Evolutionary conservation across 2,329 filamentous ascomycete genomes (phyloP), one percentile per base, ranked within the genome.

Genomic region (Beauveria sp.): DNA sequence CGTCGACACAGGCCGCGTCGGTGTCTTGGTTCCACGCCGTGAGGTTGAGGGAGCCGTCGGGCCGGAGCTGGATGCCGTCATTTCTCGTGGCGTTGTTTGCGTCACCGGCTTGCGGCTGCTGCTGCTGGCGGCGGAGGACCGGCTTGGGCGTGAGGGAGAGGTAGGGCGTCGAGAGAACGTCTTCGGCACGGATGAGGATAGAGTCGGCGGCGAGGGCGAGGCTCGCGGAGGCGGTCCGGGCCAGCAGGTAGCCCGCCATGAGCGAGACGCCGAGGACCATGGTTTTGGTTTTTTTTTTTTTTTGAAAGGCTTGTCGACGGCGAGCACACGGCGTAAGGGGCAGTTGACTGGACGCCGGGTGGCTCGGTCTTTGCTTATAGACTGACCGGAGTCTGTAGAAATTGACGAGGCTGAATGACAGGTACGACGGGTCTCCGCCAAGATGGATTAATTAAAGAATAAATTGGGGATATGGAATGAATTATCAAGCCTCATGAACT

Each of bases 21-120:
- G 84, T 88, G 48, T 77, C 70, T 3, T 68, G 66, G 63, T 86
- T 76, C 85, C 85, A 89, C 7, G 77, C 73, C 3, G 79, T 79
- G 68, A 81, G 70, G 73, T 86, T 81, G 65, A 81, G 69, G n/a
- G 72, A 73, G 57, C 77, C 77, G 64, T 80, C 72, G 30, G 71
- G 64, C 61, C 75, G 77, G 55, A 78, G 66, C 22, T 70, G 64
- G 28, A 76, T 70, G 41, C 71, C 71, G 7, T 65, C 52, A 18
- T 37, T 37, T 5, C 34, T 37, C 34, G 63, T 3, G 26, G 26
- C 12, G 26, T 63, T 26, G 41, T 54, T 20, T 50, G 26, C n/a
- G 22, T 28, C 26, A 22, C 30, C 5, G 14, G 14, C 12, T 37
- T 37, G 30, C 22, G n/a, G 26, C 22, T 48, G n/a, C 51, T 60